Conservation (phyloP, 768 basidiomycete species). For the Boletus sp. region DNA sequence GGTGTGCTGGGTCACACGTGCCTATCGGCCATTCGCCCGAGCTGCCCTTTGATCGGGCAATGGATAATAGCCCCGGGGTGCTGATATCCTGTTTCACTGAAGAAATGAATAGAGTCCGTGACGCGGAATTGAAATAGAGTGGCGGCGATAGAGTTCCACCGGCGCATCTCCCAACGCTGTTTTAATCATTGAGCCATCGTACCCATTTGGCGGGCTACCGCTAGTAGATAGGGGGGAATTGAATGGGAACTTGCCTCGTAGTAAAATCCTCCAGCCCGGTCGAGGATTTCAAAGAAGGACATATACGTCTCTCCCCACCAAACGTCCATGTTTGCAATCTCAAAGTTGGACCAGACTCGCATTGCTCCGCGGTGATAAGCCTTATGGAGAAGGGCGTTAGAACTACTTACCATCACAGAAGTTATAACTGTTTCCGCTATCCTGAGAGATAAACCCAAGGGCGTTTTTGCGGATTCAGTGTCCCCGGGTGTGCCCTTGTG, state of each 20-base stretch:
- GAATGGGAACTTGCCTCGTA: constrained; percentile 60
- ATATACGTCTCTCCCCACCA: constrained; percentile 83
- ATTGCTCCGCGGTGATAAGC: neutral
- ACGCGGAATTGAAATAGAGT: constrained; percentile 78
- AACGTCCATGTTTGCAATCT: constrained; percentile 83
- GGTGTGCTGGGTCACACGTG: constrained; percentile 20
- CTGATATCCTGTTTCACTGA: constrained; percentile 74
- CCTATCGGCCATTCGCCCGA: constrained; percentile 23
- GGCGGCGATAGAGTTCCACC: constrained; percentile 86
- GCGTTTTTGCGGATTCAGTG: constrained; percentile 52
- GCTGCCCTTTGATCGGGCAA: constrained; percentile 20
- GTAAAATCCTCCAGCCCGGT: constrained; percentile 81
- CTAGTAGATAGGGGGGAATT: neutral
- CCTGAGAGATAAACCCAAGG: constrained; percentile 61
- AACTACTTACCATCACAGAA: constrained; percentile 55
- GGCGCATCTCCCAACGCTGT: constrained; percentile 91
- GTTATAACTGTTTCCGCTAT: constrained; percentile 62
- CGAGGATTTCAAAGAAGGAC: constrained; percentile 83
- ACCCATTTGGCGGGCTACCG: neutral
- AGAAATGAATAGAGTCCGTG: constrained; percentile 94
- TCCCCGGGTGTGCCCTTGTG: constrained; percentile 42
- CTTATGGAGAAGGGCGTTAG: neutral
- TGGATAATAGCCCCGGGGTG: constrained; percentile 26
- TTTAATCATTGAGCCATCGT: neutral
- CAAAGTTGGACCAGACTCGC: constrained; percentile 91